A percentile compares a stretch with the other conserved stretches of the same genome.
These are phyloP conservation scores for Selaginella moellendorffii DNA, from an alignment of 75 land plant species.

Conservation along the genomic window DNA sequence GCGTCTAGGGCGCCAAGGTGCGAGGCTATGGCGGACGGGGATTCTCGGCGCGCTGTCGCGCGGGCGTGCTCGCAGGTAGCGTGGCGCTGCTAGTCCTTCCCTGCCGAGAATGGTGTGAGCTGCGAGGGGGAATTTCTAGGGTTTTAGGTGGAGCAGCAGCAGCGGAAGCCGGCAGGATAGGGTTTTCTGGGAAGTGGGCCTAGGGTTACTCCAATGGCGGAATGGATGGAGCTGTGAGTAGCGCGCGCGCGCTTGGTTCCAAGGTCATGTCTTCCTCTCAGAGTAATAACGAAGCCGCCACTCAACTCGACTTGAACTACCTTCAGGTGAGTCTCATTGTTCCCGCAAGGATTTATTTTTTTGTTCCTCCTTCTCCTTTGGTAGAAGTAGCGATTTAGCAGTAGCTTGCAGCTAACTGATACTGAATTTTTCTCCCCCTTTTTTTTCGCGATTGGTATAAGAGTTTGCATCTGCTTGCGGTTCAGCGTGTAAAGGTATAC, in stretches of 20 bases:
- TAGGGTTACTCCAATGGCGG: too few species aligned
- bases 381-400: neutral
- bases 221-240: neutral
- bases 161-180: neutral
- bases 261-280: neutral
- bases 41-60: too few species aligned
- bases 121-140: too few species aligned
- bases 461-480: constrained; percentile 1
- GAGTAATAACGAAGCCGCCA: neutral
- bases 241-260: neutral
- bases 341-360: neutral
- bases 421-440: neutral
- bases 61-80: too few species aligned
- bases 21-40: too few species aligned
- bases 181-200: neutral
- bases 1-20: too few species aligned
- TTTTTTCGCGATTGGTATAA: neutral
- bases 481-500: constrained; percentile 85
- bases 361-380: neutral
- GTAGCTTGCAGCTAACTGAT: neutral
- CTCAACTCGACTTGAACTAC: neutral
- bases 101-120: too few species aligned
- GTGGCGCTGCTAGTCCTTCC: too few species aligned
- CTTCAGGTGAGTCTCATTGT: neutral
- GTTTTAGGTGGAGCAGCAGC: too few species aligned